These are phyloP conservation scores for Medakamo hakoo DNA, from an alignment of 139 green algal species.

Conservation along the genomic window DNA sequence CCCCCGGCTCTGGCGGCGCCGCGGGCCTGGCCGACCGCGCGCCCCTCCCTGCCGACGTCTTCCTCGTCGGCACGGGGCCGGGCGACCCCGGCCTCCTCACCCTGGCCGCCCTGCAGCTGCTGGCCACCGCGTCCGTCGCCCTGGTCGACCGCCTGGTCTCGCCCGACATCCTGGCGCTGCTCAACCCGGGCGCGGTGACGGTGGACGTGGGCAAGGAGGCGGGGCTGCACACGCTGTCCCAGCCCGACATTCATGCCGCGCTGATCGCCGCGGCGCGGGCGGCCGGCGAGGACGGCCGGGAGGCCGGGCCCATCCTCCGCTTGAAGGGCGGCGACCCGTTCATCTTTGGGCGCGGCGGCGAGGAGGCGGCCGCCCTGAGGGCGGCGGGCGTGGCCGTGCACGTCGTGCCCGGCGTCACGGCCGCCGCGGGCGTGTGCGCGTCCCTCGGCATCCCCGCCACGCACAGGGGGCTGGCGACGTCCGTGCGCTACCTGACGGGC, in stretches of 20 bases:
- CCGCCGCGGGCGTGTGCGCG: conserved; percentile 55
- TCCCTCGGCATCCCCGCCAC: conserved; percentile 87
- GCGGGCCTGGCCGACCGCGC: no score
- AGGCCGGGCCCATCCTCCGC: conserved; percentile 50
- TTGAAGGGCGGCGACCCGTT: conserved; percentile 90
- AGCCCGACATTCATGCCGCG: conserved; percentile 87
- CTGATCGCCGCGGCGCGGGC: conserved; percentile 78
- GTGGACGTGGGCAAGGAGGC: conserved; percentile 94
- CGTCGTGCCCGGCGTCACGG: conserved; percentile 72
- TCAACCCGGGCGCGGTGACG: conserved; percentile 55
- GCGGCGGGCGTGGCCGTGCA: conserved; percentile 58
- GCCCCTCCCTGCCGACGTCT: conserved; percentile 45
- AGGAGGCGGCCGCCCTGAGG: conserved; percentile 79
- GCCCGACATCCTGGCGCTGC: conserved; percentile 72
- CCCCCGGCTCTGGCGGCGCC: no score
- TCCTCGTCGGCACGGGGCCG: conserved; percentile 88
- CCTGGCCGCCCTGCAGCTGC: conserved; percentile 66
- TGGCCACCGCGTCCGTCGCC: conserved; percentile 87
- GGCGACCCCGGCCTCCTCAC: conserved; percentile 91
- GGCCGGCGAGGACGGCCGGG: no score
- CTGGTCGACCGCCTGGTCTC: conserved; percentile 92
- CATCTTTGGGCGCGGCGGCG: conserved; percentile 87
- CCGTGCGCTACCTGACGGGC: conserved; percentile 76
- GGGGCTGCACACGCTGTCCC: conserved; percentile 84
- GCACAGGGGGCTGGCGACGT: conserved; percentile 83